These are phyloP conservation scores for Hypoxylon sp. DNA, from an alignment of 2,329 filamentous ascomycete genomes.

Conservation along the genomic window DNA sequence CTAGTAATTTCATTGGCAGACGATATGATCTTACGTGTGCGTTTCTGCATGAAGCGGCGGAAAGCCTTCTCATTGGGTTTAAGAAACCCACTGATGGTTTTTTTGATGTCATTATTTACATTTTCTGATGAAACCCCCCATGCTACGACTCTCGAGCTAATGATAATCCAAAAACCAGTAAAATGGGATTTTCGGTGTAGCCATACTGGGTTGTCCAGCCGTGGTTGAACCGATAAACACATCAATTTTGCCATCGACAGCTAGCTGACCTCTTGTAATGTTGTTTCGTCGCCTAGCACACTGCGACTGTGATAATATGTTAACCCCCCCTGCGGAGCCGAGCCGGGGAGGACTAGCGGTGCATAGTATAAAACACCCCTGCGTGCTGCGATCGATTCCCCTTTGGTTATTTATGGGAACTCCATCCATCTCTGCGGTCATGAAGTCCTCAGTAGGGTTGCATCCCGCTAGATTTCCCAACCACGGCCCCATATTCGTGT, in stretches of 20 bases:
- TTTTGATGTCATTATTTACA: constrained; percentile 14
- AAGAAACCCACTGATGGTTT: background rate
- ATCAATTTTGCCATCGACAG: constrained; percentile 4
- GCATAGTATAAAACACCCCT: constrained; percentile 33
- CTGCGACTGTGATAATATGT: constrained; percentile 13
- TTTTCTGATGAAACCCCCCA: background rate
- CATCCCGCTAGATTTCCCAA: constrained; percentile 24
- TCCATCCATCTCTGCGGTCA: constrained; percentile 23
- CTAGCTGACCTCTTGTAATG: constrained; percentile 13
- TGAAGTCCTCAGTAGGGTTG: constrained; percentile 21
- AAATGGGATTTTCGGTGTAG: constrained; percentile 3
- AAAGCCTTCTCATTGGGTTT: background rate
- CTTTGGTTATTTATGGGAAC: constrained; percentile 12
- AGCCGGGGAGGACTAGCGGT: constrained; percentile 31
- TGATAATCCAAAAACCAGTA: background rate
- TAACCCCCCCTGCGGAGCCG: constrained; percentile 31
- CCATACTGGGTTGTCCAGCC: background rate
- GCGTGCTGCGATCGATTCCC: constrained; percentile 31
- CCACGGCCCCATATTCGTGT: constrained; percentile 11
- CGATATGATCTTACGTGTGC: background rate
- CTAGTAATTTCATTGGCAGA: background rate
- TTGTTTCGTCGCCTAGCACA: constrained; percentile 17
- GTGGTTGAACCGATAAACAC: background rate
- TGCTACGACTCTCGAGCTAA: background rate
- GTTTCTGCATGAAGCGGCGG: background rate